These are phyloP conservation scores for Geotrichum restrictum DNA, from an alignment of 1,139 yeast species.

Conservation along the genomic window DNA sequence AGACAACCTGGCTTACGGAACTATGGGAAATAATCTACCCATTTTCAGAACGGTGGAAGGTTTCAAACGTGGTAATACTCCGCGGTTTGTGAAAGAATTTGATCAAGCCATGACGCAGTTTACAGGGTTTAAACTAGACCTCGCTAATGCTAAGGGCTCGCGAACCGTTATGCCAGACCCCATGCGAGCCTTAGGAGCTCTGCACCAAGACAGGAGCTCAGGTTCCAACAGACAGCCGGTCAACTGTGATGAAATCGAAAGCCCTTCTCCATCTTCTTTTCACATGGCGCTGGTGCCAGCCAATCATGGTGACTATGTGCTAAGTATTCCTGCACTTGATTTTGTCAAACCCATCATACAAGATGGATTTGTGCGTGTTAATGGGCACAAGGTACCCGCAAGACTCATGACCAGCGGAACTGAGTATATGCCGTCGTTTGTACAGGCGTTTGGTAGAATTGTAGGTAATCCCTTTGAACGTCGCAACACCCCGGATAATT, in stretches of 20 bases:
- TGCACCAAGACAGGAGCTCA: too few species aligned
- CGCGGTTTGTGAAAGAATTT: background rate
- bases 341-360: constrained; percentile 13
- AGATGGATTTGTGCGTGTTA: constrained; percentile 12
- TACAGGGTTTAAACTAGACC: background rate
- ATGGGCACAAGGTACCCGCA: constrained; percentile 7
- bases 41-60: background rate
- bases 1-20: constrained; percentile 2
- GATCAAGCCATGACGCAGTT: background rate
- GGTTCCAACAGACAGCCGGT: too few species aligned
- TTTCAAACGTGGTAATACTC: background rate
- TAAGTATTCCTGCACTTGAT: constrained; percentile 5
- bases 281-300: background rate
- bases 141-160: background rate
- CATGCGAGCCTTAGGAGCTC: background rate
- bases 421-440: constrained; percentile 9
- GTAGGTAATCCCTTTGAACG: too few species aligned
- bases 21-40: background rate
- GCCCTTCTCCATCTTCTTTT: too few species aligned
- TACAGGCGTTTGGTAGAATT: background rate
- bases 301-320: constrained; percentile 9
- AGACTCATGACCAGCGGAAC: constrained; percentile 9
- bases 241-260: too few species aligned
- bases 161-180: background rate
- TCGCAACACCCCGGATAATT: too few species aligned